Evolutionary conservation across 164 flowering plant genomes (phyloP).

Genomic region (Kalanchoe fedtschenkoi): DNA sequence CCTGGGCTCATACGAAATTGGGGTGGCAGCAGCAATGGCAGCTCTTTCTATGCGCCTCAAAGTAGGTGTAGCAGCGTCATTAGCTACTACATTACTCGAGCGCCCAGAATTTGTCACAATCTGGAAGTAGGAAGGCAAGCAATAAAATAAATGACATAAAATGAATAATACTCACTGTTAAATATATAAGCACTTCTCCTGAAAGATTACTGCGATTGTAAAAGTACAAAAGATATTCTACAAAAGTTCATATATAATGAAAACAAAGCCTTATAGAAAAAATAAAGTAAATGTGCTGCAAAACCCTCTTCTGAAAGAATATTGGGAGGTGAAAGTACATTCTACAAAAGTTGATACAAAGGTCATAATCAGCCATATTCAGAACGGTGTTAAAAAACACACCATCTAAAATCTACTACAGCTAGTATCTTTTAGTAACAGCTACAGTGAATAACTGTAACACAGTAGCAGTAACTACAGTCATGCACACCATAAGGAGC

Average conservation of each 20-base stretch:
- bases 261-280: too few relatives aligned
- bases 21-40: conserved; percentile 98
- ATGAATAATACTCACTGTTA: neutral
- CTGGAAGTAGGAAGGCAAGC: conserved; percentile 24
- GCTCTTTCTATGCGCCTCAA: conserved; percentile 95
- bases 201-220: too few relatives aligned
- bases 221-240: too few relatives aligned
- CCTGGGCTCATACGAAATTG: conserved; percentile 86
- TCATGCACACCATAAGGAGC: neutral
- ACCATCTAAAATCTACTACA: neutral
- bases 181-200: neutral
- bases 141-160: neutral
- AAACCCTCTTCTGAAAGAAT: too few relatives aligned
- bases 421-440: neutral
- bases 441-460: too few relatives aligned
- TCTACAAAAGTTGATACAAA: too few relatives aligned
- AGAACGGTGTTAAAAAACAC: neutral
- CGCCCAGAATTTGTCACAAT: conserved; percentile 95
- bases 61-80: conserved; percentile 97
- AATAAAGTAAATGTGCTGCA: too few relatives aligned
- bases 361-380: too few relatives aligned
- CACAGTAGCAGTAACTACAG: neutral
- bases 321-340: too few relatives aligned
- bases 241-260: too few relatives aligned
- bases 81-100: conserved; percentile 89